Evolutionary conservation across 1,284 basidiomycete genomes (phyloP).

Genomic region (Ustilago loliicola): DNA sequence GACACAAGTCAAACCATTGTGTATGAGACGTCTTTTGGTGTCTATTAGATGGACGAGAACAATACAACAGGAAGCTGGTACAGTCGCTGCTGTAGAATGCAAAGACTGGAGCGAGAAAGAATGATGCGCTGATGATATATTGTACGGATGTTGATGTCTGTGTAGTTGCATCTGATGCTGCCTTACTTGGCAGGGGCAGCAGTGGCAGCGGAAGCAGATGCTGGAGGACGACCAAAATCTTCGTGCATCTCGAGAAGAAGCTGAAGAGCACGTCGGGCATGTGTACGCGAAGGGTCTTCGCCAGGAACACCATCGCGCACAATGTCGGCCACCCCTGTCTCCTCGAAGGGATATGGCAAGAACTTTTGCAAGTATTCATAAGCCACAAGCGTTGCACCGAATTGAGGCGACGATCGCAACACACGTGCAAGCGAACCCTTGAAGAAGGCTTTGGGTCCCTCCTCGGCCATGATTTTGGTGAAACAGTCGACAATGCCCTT

Average conservation of each 20-base stretch:
- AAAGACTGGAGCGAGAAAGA: neutral
- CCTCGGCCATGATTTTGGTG: slow-evolving; percentile 83
- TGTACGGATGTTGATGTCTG: neutral
- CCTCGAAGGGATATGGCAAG: slow-evolving; percentile 53
- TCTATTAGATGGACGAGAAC: slow-evolving; percentile 17
- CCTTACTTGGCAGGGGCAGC: slow-evolving; percentile 29
- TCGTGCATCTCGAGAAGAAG: slow-evolving; percentile 60
- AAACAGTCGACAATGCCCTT: slow-evolving; percentile 92
- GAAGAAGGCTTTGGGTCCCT: slow-evolving; percentile 90
- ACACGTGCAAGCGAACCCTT: slow-evolving; percentile 95
- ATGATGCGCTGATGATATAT: neutral
- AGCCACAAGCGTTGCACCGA: slow-evolving; percentile 91
- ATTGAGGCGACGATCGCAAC: slow-evolving; percentile 79
- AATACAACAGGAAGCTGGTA: neutral
- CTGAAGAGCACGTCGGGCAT: slow-evolving; percentile 56
- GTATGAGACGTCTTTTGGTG: neutral
- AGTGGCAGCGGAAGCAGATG: slow-evolving; percentile 22
- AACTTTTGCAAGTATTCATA: slow-evolving; percentile 79
- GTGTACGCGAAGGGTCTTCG: slow-evolving; percentile 52
- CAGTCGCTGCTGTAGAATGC: neutral
- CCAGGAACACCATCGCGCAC: slow-evolving; percentile 45
- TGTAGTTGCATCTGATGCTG: neutral
- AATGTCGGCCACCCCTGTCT: slow-evolving; percentile 47
- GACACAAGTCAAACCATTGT: neutral
- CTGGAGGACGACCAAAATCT: slow-evolving; percentile 56